Evolutionary conservation across 192 early-diverging fungal genomes (phyloP).

Genomic region (Oehlia diaphana): DNA sequence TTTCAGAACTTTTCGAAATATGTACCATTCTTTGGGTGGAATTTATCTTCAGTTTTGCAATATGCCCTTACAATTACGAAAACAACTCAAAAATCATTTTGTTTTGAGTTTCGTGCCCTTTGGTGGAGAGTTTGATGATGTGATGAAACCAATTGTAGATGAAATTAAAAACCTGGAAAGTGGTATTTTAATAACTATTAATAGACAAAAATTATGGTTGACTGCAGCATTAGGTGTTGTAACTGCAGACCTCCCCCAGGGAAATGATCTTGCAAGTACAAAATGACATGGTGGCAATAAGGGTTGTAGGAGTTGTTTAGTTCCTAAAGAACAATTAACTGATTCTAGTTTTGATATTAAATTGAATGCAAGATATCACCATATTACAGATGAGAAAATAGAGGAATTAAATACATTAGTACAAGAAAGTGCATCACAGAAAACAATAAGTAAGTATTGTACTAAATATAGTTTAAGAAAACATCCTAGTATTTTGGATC

Average conservation of each 20-base stretch:
- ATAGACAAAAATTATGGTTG: neutral
- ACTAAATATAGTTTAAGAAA: neutral
- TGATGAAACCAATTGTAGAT: neutral
- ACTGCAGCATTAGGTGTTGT: neutral
- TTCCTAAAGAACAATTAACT: neutral
- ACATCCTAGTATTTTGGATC: neutral
- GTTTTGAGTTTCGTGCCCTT: neutral
- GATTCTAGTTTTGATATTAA: neutral
- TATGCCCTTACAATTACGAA: neutral
- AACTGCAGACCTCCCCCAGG: neutral
- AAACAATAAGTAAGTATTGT: neutral
- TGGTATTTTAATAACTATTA: neutral
- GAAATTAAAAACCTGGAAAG: neutral
- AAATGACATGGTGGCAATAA: neutral
- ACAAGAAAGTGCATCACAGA: neutral
- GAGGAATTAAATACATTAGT: neutral
- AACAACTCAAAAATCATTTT: neutral
- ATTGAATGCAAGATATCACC: neutral
- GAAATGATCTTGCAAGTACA: neutral
- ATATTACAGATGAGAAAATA: neutral
- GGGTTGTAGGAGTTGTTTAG: neutral
- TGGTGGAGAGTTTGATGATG: neutral
- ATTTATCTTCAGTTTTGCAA: neutral
- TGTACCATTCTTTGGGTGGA: neutral
- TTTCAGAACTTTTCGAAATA: neutral